Percentiles rank a stretch among this genome's conserved stretches.
Conservation (phyloP, 768 basidiomycete genomes). For the Leccinum imitatum region DNA sequence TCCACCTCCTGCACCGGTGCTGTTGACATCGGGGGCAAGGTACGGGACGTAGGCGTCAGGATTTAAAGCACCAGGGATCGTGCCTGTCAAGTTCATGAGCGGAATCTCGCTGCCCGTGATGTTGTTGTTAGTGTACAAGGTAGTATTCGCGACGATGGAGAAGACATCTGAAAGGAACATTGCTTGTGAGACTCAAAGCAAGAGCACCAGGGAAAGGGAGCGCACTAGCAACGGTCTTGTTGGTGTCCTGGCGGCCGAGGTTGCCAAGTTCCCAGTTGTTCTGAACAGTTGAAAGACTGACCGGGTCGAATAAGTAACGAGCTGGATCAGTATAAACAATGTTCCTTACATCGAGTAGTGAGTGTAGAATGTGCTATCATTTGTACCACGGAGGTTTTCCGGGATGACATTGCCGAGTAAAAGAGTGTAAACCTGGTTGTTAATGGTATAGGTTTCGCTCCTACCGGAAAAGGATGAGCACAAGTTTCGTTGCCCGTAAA, state of each 20-base stretch:
- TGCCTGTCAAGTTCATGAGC: constrained; percentile 41
- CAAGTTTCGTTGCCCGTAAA: background rate
- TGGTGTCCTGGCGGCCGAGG: constrained; percentile 58
- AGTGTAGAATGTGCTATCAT: constrained; percentile 55
- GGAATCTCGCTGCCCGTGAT: constrained; percentile 31
- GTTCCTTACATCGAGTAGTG: constrained; percentile 51
- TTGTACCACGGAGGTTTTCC: constrained; percentile 38
- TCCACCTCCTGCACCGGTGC: constrained; percentile 43
- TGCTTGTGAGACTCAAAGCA: background rate
- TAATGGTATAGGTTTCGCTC: constrained; percentile 34
- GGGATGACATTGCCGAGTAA: constrained; percentile 51
- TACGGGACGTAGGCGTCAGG: constrained; percentile 41
- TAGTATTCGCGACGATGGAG: constrained; percentile 45
- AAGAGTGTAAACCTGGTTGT: constrained; percentile 48
- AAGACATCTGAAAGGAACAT: constrained; percentile 45
- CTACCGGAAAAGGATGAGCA: constrained; percentile 8
- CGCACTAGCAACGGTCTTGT: constrained; percentile 37
- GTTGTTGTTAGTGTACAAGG: constrained; percentile 43
- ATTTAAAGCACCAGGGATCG: constrained; percentile 46
- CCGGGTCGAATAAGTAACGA: constrained; percentile 1
- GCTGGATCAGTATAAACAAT: background rate
- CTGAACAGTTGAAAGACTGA: constrained; percentile 49
- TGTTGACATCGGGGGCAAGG: constrained; percentile 41
- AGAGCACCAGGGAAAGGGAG: background rate
- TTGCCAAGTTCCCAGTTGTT: constrained; percentile 62